These are phyloP conservation scores for Leptographium radiaticola DNA, from an alignment of 2,329 filamentous ascomycete species.

Conservation along the genomic window DNA sequence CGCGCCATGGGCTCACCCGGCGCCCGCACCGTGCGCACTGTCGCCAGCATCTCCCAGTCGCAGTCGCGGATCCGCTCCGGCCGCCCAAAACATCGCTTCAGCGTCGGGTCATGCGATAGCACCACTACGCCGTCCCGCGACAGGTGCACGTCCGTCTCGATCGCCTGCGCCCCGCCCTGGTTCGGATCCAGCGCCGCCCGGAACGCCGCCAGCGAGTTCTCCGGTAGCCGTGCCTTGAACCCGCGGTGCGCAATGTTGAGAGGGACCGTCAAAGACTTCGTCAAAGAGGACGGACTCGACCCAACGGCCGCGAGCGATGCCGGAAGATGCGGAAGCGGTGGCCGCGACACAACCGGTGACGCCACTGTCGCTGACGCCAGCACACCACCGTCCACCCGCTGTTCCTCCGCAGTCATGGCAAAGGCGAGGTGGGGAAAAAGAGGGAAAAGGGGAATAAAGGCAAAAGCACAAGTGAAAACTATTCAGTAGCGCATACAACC, in stretches of 20 bases:
- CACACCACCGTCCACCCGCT: neutral
- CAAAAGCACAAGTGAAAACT: neutral
- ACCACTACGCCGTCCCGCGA: constrained; percentile 75
- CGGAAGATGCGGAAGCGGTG: neutral
- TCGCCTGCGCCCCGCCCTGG: constrained; percentile 44
- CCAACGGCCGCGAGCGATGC: neutral
- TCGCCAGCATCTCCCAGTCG: constrained; percentile 60
- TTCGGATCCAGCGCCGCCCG: constrained; percentile 18
- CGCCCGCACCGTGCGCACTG: constrained; percentile 50
- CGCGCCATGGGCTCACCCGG: constrained; percentile 58
- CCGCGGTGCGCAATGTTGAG: constrained; percentile 69
- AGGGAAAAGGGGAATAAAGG: neutral
- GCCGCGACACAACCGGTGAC: neutral
- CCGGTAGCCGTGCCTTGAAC: constrained; percentile 64
- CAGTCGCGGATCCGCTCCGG: constrained; percentile 60
- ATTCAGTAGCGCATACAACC: no score
- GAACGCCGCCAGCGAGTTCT: constrained; percentile 62
- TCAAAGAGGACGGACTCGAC: neutral
- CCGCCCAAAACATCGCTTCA: constrained; percentile 74
- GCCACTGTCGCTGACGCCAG: neutral
- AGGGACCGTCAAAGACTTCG: constrained; percentile 24
- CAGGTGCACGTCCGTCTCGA: constrained; percentile 83
- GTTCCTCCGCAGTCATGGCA: neutral
- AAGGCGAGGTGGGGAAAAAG: neutral
- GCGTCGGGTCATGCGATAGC: constrained; percentile 65